phyloP scores from a whole-genome alignment of 2,329 filamentous ascomycete species.

The Cladosporium colombiae region DNA sequence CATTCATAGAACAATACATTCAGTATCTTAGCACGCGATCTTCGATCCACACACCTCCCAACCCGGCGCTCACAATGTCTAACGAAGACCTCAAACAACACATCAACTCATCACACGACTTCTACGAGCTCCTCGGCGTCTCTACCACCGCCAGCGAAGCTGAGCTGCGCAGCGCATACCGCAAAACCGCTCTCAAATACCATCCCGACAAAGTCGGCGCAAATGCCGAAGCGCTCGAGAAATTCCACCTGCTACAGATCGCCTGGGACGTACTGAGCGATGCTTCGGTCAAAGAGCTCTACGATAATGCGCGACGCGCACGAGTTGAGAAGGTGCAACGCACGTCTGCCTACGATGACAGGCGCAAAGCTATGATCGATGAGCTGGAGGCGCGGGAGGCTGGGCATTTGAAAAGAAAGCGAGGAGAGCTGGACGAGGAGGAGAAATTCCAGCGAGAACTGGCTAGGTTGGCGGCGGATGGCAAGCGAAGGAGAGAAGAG shows the following conservation, averaged over 20 bases:
- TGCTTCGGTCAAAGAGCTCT: constrained; percentile 68
- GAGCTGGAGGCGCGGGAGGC: constrained; percentile 79
- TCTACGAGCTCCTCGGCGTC: constrained; percentile 75
- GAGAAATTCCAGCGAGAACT: constrained; percentile 59
- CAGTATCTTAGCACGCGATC: background rate
- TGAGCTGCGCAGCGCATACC: constrained; percentile 82
- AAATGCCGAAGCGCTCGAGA: constrained; percentile 64
- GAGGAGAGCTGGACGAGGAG: constrained; percentile 51
- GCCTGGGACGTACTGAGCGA: constrained; percentile 83
- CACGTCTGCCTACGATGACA: constrained; percentile 71
- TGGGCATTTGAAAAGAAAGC: constrained; percentile 46
- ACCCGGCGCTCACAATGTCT: constrained; percentile 33
- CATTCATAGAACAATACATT: background rate
- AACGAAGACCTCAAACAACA: constrained; percentile 46
- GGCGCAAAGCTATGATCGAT: constrained; percentile 76
- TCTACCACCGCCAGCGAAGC: constrained; percentile 58
- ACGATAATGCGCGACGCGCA: constrained; percentile 75
- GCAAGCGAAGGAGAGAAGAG: constrained; percentile 57
- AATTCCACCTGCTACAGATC: constrained; percentile 82
- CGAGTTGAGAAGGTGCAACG: constrained; percentile 69
- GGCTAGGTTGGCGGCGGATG: constrained; percentile 49
- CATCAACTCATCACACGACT: constrained; percentile 56
- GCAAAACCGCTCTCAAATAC: constrained; percentile 82
- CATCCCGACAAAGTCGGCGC: constrained; percentile 89
- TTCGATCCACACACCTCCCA: background rate